Conservation (phyloP, 129 eudicot genomes). For the Deinandra increscens region DNA sequence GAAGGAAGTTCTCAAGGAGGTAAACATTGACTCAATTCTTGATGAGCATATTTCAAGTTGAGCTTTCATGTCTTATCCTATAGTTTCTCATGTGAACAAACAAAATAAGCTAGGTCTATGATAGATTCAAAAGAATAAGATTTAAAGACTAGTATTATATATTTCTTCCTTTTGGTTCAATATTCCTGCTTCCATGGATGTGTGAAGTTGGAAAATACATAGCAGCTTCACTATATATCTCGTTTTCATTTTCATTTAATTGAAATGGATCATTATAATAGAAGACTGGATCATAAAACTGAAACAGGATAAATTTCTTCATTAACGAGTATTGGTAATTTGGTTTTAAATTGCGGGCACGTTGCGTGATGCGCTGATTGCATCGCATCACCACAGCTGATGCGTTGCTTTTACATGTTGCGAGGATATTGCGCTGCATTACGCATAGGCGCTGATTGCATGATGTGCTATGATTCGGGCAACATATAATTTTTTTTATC, state of each 20-base stretch:
- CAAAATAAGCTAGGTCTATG: background rate
- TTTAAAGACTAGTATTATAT: background rate
- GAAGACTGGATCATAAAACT: background rate
- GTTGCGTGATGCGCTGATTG: too few relatives aligned
- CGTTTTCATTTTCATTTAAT: background rate
- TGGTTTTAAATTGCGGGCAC: too few relatives aligned
- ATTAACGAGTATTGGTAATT: background rate
- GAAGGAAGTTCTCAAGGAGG: conserved; percentile 71
- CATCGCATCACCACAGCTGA: too few relatives aligned
- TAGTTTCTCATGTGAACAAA: background rate
- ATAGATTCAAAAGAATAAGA: background rate
- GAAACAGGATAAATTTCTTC: background rate
- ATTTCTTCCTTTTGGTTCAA: background rate
- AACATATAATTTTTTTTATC: too few relatives aligned
- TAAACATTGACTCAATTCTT: conserved; percentile 24
- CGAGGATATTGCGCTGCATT: too few relatives aligned
- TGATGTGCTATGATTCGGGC: too few relatives aligned
- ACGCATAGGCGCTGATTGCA: too few relatives aligned
- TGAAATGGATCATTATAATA: background rate
- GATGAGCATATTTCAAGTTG: background rate
- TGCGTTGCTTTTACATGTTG: too few relatives aligned
- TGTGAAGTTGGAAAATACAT: background rate
- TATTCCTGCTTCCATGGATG: background rate
- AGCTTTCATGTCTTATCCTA: background rate
- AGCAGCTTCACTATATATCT: background rate